A percentile compares a stretch with the other conserved stretches of the same genome.
These are phyloP conservation scores for Annulohypoxylon moriforme DNA, from an alignment of 495 filamentous ascomycete species.

Conservation along the genomic window DNA sequence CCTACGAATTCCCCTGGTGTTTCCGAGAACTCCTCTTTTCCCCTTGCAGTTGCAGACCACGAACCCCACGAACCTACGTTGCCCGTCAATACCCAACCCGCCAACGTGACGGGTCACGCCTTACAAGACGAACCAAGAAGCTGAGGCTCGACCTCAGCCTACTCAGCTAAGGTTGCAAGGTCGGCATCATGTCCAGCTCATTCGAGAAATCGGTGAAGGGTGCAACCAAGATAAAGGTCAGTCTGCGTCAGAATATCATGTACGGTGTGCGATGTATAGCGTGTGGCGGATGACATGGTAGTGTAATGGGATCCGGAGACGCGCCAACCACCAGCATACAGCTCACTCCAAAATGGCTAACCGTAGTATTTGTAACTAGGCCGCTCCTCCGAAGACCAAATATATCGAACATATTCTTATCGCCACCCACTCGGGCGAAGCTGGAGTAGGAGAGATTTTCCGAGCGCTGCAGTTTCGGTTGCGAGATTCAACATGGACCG, in stretches of 20 bases:
- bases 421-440: conserved; percentile 94
- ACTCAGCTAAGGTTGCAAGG: neutral
- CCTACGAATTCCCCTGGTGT: conserved; percentile 14
- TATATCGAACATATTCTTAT: conserved; percentile 98
- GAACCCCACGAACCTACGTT: conserved; percentile 21
- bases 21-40: conserved; percentile 20
- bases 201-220: conserved; percentile 96
- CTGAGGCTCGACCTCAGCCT: conserved; percentile 21
- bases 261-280: neutral
- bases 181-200: conserved; percentile 73
- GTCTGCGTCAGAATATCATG: conserved; percentile 37
- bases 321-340: neutral
- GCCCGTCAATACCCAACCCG: conserved; percentile 24
- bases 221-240: conserved; percentile 92
- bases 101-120: conserved; percentile 2
- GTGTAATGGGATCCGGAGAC: neutral
- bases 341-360: conserved; percentile 19
- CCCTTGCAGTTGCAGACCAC: conserved; percentile 11
- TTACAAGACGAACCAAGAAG: conserved; percentile 3
- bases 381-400: conserved; percentile 97
- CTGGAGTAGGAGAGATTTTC: conserved; percentile 96
- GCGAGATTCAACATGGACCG: conserved; percentile 96
- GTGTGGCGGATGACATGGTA: neutral
- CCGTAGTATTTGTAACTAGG: conserved; percentile 60
- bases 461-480: conserved; percentile 87